phyloP scores from a whole-genome alignment of 164 flowering plant genomes.

The Umbilicus rupestris region DNA sequence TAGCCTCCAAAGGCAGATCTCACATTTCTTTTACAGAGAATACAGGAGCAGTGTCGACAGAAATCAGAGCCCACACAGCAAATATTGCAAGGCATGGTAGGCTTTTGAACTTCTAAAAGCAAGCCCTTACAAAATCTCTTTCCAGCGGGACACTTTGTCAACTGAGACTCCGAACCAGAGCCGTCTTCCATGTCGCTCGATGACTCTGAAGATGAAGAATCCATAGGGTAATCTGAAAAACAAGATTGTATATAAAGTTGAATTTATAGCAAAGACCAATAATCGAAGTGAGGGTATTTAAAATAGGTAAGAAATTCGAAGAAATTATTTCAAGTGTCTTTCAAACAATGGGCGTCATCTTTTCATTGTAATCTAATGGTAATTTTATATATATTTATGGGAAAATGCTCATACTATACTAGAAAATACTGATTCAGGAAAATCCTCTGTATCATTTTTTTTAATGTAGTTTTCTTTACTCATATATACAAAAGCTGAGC shows the following conservation, averaged over 20 bases:
- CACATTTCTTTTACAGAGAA: conserved; percentile 47
- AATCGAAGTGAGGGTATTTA: background rate
- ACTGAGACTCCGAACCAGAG: conserved; percentile 17
- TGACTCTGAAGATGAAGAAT: background rate
- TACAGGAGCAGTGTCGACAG: conserved; percentile 62
- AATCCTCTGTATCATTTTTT: background rate
- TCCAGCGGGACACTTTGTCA: conserved; percentile 50
- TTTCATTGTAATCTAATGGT: background rate
- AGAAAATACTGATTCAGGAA: background rate
- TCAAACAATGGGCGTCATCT: background rate
- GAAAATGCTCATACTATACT: no score
- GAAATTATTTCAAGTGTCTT: background rate
- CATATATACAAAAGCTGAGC: background rate
- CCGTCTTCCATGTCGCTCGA: background rate
- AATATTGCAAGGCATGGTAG: conserved; percentile 52
- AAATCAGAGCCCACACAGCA: conserved; percentile 56
- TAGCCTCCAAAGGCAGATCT: conserved; percentile 25
- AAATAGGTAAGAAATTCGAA: background rate
- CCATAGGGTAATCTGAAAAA: background rate
- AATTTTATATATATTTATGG: background rate
- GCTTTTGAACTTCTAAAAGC: conserved; percentile 10
- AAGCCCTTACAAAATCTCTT: conserved; percentile 46
- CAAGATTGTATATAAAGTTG: background rate
- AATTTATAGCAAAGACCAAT: background rate
- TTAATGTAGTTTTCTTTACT: background rate